Evolutionary conservation across 2,329 filamentous ascomycete genomes (phyloP).

Genomic region (Penicillium sp.): DNA sequence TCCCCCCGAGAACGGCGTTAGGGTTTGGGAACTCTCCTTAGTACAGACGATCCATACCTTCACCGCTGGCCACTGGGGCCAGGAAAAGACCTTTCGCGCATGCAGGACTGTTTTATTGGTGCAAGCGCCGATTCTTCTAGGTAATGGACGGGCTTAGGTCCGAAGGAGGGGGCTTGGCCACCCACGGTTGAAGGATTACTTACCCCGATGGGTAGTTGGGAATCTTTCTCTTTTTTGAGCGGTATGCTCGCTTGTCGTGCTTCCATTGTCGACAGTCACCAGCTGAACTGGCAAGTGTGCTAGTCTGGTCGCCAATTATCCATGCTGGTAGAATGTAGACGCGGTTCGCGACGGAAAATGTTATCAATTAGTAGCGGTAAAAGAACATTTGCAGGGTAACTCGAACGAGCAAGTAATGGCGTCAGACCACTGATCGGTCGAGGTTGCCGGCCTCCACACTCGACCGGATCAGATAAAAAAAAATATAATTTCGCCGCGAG

Average conservation of each 20-base stretch:
- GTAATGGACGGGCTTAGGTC: slow-evolving; percentile 20
- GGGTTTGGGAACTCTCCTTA: not conserved
- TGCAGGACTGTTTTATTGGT: slow-evolving; percentile 16
- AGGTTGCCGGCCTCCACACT: slow-evolving; percentile 15
- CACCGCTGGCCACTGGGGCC: slow-evolving; percentile 14
- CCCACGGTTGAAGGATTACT: slow-evolving; percentile 20
- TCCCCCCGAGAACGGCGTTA: slow-evolving; percentile 23
- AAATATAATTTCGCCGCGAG: slow-evolving; percentile 5
- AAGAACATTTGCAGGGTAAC: not conserved
- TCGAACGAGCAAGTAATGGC: slow-evolving; percentile 3
- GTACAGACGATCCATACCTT: slow-evolving; percentile 26
- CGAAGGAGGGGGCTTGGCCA: slow-evolving; percentile 15
- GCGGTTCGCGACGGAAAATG: slow-evolving; percentile 8
- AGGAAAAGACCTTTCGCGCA: slow-evolving; percentile 13
- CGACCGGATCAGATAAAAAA: slow-evolving; percentile 28
- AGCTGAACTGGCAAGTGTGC: no score
- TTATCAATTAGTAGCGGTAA: not conserved
- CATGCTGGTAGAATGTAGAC: not conserved
- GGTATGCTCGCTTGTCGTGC: not conserved
- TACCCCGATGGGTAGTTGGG: slow-evolving; percentile 5
- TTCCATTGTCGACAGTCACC: not conserved
- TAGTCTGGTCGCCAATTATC: no score
- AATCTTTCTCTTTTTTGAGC: slow-evolving; percentile 3
- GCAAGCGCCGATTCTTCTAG: slow-evolving; percentile 21
- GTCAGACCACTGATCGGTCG: slow-evolving; percentile 25